phyloP scores from a whole-genome alignment of 768 basidiomycete species.

The Lyophyllum decastes region DNA sequence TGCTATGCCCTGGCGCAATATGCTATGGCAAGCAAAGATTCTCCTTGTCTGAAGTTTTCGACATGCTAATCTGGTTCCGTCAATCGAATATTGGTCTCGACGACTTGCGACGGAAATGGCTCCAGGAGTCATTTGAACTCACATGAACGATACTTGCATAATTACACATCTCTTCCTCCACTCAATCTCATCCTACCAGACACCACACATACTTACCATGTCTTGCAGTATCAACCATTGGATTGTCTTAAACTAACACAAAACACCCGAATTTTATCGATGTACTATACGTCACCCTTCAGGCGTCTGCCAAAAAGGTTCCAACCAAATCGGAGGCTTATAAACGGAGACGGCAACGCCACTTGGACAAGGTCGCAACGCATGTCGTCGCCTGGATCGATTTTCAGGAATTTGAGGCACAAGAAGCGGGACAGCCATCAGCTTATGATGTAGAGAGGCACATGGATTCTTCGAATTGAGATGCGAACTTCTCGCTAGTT shows the following conservation, averaged over 20 bases:
- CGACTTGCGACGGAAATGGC: background rate
- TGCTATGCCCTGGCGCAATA: constrained; percentile 63
- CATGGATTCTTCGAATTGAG: constrained; percentile 16
- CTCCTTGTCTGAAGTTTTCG: constrained; percentile 54
- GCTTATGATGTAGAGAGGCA: constrained; percentile 20
- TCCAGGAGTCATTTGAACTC: background rate
- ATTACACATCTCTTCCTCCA: background rate
- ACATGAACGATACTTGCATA: background rate
- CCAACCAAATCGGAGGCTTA: constrained; percentile 22
- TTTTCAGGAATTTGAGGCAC: constrained; percentile 21
- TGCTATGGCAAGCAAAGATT: constrained; percentile 50
- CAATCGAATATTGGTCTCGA: background rate
- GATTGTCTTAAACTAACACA: background rate
- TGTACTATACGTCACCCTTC: constrained; percentile 7
- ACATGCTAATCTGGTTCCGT: background rate
- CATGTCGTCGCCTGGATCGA: constrained; percentile 8
- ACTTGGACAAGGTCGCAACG: constrained; percentile 18
- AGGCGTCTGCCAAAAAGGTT: constrained; percentile 2
- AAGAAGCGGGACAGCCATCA: constrained; percentile 20
- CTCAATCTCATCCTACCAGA: background rate
- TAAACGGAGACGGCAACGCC: constrained; percentile 20
- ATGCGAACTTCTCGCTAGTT: constrained; percentile 14
- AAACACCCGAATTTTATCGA: background rate
- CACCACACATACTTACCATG: background rate
- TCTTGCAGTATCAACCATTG: background rate